Evolutionary conservation across 1,139 yeast genomes (phyloP), one percentile per base, ranked within the genome.

Genomic region (Debaryomycetaceae sp.): DNA sequence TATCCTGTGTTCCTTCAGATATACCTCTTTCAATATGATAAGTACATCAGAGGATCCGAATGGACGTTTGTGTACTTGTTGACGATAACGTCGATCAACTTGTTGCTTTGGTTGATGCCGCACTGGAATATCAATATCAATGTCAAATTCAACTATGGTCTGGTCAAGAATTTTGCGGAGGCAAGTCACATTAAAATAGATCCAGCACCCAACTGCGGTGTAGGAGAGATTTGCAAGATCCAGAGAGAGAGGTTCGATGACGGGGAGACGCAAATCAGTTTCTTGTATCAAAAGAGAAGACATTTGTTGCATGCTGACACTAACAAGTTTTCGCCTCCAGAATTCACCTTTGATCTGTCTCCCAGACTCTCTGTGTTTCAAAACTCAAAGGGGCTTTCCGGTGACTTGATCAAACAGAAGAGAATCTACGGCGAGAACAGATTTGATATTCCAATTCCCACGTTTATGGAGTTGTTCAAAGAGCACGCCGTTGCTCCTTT

Each of bases 401-500:
- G 83, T 24, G 83, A 81, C 56, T 65, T 87, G 54, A 78, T 78
- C 24, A 78, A 76, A 45, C 59, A 74, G 37, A 66, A 63, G 43
- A 79, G 91, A 58, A 70, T 79, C 48, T 93, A 87, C 59, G 99
- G 99, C 42, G 75, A 75, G 52, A 93, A 93, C 69, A 78, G 78
- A 55, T 93, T 93, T 61, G 99, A 93, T 61, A 93, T 93, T 53
- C 99, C 99, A 34, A 80, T 95, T 44, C 99, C 99, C 41, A 82
- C 96, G 1, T 91, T 93, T 59, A 54, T 78, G 50, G 99, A 93
- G 65, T 76, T 93, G 59, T 93, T 93, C 73, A 86, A 89, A 63
- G 99, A 93, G 66, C 99, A 93, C 64, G 99, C 98, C 6, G 95
- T 95, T 40, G 98, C 99, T 9, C 99, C 99, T 8, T 88, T 95